Conservation (phyloP, 2,329 filamentous ascomycete genomes). For the Alternaria sp. region DNA sequence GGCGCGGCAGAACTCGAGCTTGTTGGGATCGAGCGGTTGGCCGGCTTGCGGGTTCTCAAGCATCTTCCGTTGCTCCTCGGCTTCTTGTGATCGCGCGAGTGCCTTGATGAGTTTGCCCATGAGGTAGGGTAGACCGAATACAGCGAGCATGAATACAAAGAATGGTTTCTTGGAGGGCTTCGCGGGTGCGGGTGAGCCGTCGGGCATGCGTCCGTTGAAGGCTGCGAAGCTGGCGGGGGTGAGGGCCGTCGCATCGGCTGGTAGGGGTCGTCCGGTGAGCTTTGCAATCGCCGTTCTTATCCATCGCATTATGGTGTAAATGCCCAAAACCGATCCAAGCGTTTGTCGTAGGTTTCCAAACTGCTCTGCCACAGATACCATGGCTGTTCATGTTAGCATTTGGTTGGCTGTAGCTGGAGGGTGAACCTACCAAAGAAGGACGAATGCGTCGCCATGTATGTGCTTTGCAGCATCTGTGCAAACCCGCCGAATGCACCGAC, state of each 20-base stretch:
- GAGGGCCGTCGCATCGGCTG: conserved; percentile 84
- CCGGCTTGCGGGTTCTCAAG: conserved; percentile 58
- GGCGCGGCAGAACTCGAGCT: conserved; percentile 95
- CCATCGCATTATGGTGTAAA: conserved; percentile 96
- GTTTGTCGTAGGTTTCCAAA: conserved; percentile 93
- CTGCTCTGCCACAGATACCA: conserved; percentile 98
- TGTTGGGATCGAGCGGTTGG: conserved; percentile 77
- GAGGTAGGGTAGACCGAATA: conserved; percentile 93
- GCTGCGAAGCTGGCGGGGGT: conserved; percentile 90
- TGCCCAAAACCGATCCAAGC: conserved; percentile 89
- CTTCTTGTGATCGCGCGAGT: conserved; percentile 83
- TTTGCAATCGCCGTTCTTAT: conserved; percentile 90
- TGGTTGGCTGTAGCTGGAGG: neutral
- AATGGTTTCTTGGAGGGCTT: conserved; percentile 93
- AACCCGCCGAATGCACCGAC: conserved; percentile 97
- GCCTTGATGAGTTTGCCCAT: conserved; percentile 95
- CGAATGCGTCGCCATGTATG: conserved; percentile 99
- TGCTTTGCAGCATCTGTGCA: conserved; percentile 98
- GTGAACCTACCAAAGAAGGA: conserved; percentile 87
- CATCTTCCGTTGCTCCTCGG: conserved; percentile 73
- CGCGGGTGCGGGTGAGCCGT: conserved; percentile 70
- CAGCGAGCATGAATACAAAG: conserved; percentile 91
- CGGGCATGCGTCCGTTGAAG: conserved; percentile 77
- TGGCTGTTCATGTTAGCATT: conserved; percentile 63
- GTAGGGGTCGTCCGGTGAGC: conserved; percentile 87